Base-by-base conservation (phyloP, 2,329 filamentous ascomycete genomes). In the Trichoderma koningii region DNA sequence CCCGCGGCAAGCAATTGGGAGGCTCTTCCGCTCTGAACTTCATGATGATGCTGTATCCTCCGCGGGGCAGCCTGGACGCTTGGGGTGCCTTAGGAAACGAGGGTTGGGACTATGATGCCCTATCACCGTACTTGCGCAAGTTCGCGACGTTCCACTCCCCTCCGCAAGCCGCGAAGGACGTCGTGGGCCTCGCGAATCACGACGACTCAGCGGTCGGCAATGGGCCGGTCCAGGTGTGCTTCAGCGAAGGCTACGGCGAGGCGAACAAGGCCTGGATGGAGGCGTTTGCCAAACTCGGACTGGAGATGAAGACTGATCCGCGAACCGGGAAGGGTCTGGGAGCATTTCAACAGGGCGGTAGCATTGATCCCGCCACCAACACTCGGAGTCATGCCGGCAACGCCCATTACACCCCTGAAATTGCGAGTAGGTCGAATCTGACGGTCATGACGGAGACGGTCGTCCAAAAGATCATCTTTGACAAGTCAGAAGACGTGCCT, bases 11-110 rank as follows among this genome's bases (percentile, higher is more conserved):
- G 73, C 77, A 77, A 2, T 79, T 87, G 0, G 85, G 85, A 51
- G 85, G 85, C 23, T 83, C 81, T 63, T 81, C 78, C 0, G 81
- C 78, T 52, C 71, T 85, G 55, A 88, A 88, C 73, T 87, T 86
- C 71, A 85, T 82, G 51, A 59, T 70, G 61, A 28, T 67, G 38
- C 21, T 69, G 0, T 66, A 69, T 44, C 63, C 69, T 21, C 67
- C 66, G 1, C 57, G 48, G 15, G 65, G 45, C 12, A 53, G 63
- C n/a, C 17, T 71, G n/a, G 70, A 74, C 45, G 68, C 69, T 3
- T 74, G 72, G 72, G 67, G 55, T n/a, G 56, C 64, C 1, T 67
- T 73, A 7, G 72, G 72, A 17, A 74, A 74, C 51, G 45, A 67
- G 1, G 71, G 71, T 21, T 74, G 72, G 72, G 66, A 69, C 48